Conservation (phyloP, 805 yeast genomes). For the Candida bentonensis region DNA sequence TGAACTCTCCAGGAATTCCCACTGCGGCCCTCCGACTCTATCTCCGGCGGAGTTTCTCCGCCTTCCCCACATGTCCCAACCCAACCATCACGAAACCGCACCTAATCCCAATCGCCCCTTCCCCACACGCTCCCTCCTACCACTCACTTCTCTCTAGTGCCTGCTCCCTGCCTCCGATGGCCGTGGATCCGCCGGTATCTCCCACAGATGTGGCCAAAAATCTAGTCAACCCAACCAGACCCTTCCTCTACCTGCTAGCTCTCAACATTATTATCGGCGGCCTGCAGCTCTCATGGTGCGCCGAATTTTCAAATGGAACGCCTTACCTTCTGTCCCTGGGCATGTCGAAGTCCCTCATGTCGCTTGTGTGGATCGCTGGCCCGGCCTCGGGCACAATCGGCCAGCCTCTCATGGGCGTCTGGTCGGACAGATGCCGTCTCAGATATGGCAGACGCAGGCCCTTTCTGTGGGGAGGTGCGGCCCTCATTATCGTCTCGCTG, state of each 20-base stretch:
- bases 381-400: slow-evolving; percentile 51
- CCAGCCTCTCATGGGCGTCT: slow-evolving; percentile 48
- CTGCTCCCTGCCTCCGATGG: no score
- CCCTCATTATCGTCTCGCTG: slow-evolving; percentile 33
- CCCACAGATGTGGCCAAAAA: slow-evolving; percentile 2
- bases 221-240: slow-evolving; percentile 30
- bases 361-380: slow-evolving; percentile 55
- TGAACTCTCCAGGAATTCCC: no score
- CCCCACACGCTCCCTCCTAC: no score
- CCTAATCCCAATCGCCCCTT: no score
- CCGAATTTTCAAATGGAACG: slow-evolving; percentile 51
- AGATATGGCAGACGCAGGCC: slow-evolving; percentile 40
- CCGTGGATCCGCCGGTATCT: neutral
- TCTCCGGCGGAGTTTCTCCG: no score
- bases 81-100: neutral
- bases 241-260: slow-evolving; percentile 29
- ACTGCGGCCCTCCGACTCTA: no score
- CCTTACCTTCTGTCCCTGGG: slow-evolving; percentile 51
- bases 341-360: slow-evolving; percentile 38
- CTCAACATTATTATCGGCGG: slow-evolving; percentile 34
- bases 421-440: slow-evolving; percentile 31
- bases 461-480: slow-evolving; percentile 40
- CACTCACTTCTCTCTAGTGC: no score
- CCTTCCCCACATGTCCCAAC: neutral
- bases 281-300: slow-evolving; percentile 49